phyloP scores from a whole-genome alignment of 1,284 basidiomycete species.

The Naganishia albida region DNA sequence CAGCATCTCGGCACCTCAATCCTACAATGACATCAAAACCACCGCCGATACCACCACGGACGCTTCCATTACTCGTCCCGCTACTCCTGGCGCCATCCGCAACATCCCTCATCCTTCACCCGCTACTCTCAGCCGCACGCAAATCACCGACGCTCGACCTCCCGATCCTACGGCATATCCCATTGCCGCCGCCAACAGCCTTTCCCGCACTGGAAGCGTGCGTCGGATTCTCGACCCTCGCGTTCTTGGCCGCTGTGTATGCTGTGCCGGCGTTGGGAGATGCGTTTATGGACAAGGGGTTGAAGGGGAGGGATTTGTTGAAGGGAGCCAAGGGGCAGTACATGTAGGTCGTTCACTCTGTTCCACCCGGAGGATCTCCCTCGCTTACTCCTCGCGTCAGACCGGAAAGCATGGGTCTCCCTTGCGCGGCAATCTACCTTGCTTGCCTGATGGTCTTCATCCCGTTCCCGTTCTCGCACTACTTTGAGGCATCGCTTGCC shows the following conservation, averaged over 20 bases:
- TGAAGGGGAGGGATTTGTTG: slow-evolving; percentile 77
- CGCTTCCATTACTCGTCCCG: slow-evolving; percentile 28
- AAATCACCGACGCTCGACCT: slow-evolving; percentile 24
- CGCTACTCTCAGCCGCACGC: slow-evolving; percentile 37
- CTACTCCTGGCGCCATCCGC: slow-evolving; percentile 34
- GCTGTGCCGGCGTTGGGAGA: slow-evolving; percentile 73
- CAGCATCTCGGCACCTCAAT: background rate
- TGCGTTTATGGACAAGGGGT: slow-evolving; percentile 70
- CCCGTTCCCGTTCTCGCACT: slow-evolving; percentile 80
- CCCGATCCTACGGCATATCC: slow-evolving; percentile 29
- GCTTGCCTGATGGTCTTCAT: slow-evolving; percentile 81
- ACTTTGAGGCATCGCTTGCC: slow-evolving; percentile 54
- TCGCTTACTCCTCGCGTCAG: slow-evolving; percentile 55
- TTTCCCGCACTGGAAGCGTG: slow-evolving; percentile 60
- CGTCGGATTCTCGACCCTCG: slow-evolving; percentile 76
- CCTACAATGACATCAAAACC: background rate
- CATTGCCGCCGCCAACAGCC: slow-evolving; percentile 35
- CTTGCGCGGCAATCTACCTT: slow-evolving; percentile 87
- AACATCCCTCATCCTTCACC: slow-evolving; percentile 36
- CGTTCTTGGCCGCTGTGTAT: slow-evolving; percentile 70
- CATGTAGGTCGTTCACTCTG: slow-evolving; percentile 61
- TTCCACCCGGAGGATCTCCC: background rate
- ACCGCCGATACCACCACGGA: slow-evolving; percentile 27
- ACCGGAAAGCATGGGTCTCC: slow-evolving; percentile 89
- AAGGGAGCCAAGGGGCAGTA: slow-evolving; percentile 67